Percentiles rank a stretch among this genome's conserved stretches.
Evolutionary conservation across 768 basidiomycete genomes (phyloP).

Genomic region (Tricholoma hemisulphureum): DNA sequence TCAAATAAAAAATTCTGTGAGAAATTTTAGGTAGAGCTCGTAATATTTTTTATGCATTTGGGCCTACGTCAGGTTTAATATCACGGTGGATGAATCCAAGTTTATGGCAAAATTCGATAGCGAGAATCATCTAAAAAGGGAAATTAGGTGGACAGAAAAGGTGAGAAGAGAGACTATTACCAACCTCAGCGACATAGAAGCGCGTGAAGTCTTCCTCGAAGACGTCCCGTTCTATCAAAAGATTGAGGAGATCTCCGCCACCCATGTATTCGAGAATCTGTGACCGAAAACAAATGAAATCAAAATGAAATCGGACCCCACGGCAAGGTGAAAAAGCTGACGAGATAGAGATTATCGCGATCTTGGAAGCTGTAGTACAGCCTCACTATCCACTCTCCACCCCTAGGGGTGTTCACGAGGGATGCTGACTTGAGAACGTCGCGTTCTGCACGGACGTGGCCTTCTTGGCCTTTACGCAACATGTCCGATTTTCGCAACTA

Average conservation of each 20-base stretch:
- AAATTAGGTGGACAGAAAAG: slow-evolving; percentile 5
- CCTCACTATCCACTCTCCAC: slow-evolving; percentile 92
- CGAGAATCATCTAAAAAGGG: slow-evolving; percentile 77
- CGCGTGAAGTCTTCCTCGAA: slow-evolving; percentile 89
- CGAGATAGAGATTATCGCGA: slow-evolving; percentile 91
- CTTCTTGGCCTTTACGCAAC: slow-evolving; percentile 96
- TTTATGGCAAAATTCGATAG: slow-evolving; percentile 89
- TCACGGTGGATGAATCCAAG: slow-evolving; percentile 97
- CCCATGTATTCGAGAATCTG: slow-evolving; percentile 95
- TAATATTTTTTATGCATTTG: slow-evolving; percentile 9
- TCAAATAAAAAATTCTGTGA: slow-evolving; percentile 92
- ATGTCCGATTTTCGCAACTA: slow-evolving; percentile 87
- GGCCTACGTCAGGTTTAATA: slow-evolving; percentile 87
- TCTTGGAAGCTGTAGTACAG: slow-evolving; percentile 95
- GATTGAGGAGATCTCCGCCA: slow-evolving; percentile 92
- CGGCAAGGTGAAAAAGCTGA: slow-evolving; percentile 43
- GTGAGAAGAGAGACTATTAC: slow-evolving; percentile 14
- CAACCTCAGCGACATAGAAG: slow-evolving; percentile 93
- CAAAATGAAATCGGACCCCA: slow-evolving; percentile 44
- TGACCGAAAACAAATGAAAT: slow-evolving; percentile 35
- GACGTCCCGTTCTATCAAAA: slow-evolving; percentile 88
- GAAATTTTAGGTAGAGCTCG: slow-evolving; percentile 15
- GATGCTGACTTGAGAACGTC: slow-evolving; percentile 92
- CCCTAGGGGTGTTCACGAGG: slow-evolving; percentile 66
- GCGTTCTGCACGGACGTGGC: slow-evolving; percentile 93